Conservation (phyloP, 83 land plant genomes). For the Diphasiastrum complanatum region DNA sequence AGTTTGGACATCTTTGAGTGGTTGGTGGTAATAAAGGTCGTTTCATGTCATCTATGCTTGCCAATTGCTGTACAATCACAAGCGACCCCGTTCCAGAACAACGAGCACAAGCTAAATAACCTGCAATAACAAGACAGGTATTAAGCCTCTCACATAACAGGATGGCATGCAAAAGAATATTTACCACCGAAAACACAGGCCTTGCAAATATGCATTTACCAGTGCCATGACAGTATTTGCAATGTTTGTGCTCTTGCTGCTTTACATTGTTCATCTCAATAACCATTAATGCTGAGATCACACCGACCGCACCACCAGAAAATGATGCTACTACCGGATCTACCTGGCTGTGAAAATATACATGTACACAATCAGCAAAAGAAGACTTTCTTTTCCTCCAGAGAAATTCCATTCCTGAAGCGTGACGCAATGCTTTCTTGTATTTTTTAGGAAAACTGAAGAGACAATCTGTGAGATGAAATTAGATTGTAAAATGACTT, state of each 20-base stretch:
- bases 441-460: too few species aligned
- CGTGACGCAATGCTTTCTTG: too few species aligned
- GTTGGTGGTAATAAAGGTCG: slow-evolving; percentile 45
- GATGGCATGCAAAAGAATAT: background rate
- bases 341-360: slow-evolving; percentile 66
- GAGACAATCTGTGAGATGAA: too few species aligned
- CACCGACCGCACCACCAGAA: slow-evolving; percentile 98
- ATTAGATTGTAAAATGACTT: too few species aligned
- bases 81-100: slow-evolving; percentile 79
- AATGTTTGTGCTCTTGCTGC: slow-evolving; percentile 87
- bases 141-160: background rate
- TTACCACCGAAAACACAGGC: too few species aligned
- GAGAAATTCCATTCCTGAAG: too few species aligned
- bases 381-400: too few species aligned
- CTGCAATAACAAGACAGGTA: slow-evolving; percentile 30
- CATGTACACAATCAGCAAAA: too few species aligned
- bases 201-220: slow-evolving; percentile 37
- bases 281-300: slow-evolving; percentile 91
- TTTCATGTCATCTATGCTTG: slow-evolving; percentile 42
- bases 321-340: slow-evolving; percentile 99
- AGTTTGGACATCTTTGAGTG: slow-evolving; percentile 82
- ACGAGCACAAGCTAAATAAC: slow-evolving; percentile 94
- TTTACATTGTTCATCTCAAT: slow-evolving; percentile 95
- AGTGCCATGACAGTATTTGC: slow-evolving; percentile 96
- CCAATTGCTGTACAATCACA: slow-evolving; percentile 54